These are phyloP conservation scores for Gentiana macrophylla DNA, from an alignment of 257 asterid genomes.

Conservation along the genomic window DNA sequence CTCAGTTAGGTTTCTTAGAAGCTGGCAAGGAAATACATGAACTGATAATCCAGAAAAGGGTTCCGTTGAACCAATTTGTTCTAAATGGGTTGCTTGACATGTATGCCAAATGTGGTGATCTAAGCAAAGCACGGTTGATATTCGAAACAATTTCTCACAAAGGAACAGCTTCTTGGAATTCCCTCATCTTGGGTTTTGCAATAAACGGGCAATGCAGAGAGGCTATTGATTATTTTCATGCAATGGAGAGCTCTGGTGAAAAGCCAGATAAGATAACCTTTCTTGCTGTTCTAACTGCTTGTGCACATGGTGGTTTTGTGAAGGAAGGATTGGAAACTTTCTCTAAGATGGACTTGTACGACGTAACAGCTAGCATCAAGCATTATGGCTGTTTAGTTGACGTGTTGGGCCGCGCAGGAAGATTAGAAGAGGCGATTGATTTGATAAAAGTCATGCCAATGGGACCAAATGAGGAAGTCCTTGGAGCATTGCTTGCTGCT, in stretches of 20 bases:
- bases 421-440: no score
- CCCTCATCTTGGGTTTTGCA: conserved; percentile 54
- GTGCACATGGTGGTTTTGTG: conserved; percentile 70
- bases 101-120: conserved; percentile 87
- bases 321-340: conserved; percentile 62
- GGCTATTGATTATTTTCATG: conserved; percentile 35
- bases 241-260: conserved; percentile 43
- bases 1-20: conserved; percentile 59
- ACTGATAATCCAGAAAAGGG: conserved; percentile 25
- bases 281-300: conserved; percentile 60
- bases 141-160: conserved; percentile 34
- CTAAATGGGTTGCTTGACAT: conserved; percentile 71
- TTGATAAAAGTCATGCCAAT: no score
- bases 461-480: conserved; percentile 19
- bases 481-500: conserved; percentile 73
- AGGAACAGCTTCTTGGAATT: conserved; percentile 47
- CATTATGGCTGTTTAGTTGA: conserved; percentile 77
- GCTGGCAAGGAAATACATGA: conserved; percentile 54
- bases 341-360: conserved; percentile 41
- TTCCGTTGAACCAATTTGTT: conserved; percentile 45
- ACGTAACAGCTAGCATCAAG: conserved; percentile 42
- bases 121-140: conserved; percentile 37
- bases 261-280: conserved; percentile 51
- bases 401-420: conserved; percentile 26
- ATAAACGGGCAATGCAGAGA: conserved; percentile 46